A percentile compares a stretch with the other conserved stretches of the same genome.
Evolutionary conservation across 345 rosid species (phyloP).

Genomic region (Draba incana): DNA sequence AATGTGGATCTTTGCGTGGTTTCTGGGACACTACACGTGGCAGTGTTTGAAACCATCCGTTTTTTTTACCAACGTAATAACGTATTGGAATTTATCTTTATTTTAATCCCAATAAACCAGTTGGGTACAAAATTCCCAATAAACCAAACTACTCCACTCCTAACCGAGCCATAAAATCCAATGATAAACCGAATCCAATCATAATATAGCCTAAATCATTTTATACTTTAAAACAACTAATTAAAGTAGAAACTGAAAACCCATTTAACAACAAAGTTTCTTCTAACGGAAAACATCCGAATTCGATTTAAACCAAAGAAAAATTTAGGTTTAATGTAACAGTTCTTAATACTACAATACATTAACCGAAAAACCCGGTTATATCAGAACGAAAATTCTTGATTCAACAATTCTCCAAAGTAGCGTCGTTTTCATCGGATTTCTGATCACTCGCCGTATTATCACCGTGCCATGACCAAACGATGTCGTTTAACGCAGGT

Average conservation of each 20-base stretch:
- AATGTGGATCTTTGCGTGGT: conserved; percentile 16
- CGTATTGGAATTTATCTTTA: too few species aligned
- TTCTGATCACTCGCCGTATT: background rate
- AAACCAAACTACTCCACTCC: too few species aligned
- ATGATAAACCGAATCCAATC: background rate
- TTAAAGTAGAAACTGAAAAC: background rate
- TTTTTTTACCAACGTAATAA: too few species aligned
- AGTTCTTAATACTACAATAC: conserved; percentile 2
- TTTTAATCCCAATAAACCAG: too few species aligned
- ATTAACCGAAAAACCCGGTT: conserved; percentile 19
- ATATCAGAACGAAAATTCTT: conserved; percentile 6
- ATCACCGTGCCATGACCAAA: conserved; percentile 91
- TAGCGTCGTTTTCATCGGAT: background rate
- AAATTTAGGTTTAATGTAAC: conserved; percentile 24
- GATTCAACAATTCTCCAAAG: background rate
- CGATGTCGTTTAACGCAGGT: conserved; percentile 76
- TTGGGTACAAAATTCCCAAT: too few species aligned
- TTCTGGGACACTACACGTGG: conserved; percentile 27
- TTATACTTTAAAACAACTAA: too few species aligned
- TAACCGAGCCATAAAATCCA: background rate
- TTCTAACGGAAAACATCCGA: background rate
- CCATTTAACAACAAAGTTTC: background rate
- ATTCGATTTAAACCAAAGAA: conserved; percentile 26
- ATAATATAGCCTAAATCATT: too few species aligned
- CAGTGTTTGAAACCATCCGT: background rate